phyloP scores from a whole-genome alignment of 1,284 basidiomycete species.

The Sporisorium exsertum region DNA sequence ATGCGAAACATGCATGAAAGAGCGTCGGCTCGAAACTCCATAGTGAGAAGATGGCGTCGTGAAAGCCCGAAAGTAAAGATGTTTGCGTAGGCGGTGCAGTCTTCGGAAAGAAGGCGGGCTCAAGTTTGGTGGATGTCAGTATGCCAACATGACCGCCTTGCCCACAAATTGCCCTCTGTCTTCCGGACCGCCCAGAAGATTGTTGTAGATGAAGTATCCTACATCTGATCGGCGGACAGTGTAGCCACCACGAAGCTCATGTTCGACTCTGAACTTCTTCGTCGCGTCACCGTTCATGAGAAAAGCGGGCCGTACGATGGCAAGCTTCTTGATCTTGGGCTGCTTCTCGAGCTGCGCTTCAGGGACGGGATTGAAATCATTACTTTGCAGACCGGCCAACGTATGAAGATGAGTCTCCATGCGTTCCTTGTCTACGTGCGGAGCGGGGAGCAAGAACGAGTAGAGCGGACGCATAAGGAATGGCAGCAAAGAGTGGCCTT shows the following conservation, averaged over 20 bases:
- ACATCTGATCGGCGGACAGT: neutral
- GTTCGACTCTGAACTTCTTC: neutral
- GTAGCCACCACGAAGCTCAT: neutral
- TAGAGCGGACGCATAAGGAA: neutral
- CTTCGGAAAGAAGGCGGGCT: neutral
- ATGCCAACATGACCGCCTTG: neutral
- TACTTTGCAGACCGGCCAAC: neutral
- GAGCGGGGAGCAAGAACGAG: neutral
- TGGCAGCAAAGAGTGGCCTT: neutral
- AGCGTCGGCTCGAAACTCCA: neutral
- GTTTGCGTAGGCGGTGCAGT: neutral
- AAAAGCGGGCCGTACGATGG: neutral
- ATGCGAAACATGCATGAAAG: neutral
- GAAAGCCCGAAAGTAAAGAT: neutral
- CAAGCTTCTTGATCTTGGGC: slow-evolving; percentile 1
- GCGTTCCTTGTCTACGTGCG: neutral
- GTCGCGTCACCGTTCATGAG: neutral
- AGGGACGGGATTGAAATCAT: neutral
- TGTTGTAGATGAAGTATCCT: neutral
- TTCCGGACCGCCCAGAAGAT: neutral
- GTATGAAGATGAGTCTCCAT: neutral
- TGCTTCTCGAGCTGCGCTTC: neutral
- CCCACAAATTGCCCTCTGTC: neutral
- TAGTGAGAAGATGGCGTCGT: neutral
- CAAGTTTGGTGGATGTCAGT: neutral